Evolutionary conservation across 1,139 yeast genomes (phyloP), one percentile per base, ranked within the genome.

Genomic region (Saccharomyces hybrid): DNA sequence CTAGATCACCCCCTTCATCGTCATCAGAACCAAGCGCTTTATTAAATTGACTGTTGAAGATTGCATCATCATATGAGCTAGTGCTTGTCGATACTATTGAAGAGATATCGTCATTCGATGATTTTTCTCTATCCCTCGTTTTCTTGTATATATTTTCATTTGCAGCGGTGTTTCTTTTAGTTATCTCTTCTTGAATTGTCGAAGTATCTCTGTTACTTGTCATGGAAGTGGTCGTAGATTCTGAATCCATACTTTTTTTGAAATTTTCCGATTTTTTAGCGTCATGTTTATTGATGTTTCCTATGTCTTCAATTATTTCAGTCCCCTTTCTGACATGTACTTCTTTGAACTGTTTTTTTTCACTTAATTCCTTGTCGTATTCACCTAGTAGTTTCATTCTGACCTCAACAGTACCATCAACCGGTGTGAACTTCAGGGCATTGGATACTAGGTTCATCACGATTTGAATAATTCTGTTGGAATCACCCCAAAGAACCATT

Each of bases 371-470:
- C 60, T 78, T 76, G 63, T 87, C 95, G 65, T 86, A 86, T 65
- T 83, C 87, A 25, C 95, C 95, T 28, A 84, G 59, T n/a, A 86
- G 70, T 59, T 77, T 79, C 58, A 88, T 79, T 0, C 78, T 69
- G 1, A 90, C 93, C 29, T 79, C 78, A 14, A 93, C 95, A 14
- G 80, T 77, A 1, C 97, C 97, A 59, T 88, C 89, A 19, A 82
- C 84, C 0, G 96, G 96, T 0, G 97, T 90, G 64, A 91, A 91
- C 65, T 91, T 91, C 59, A 91, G 73, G 0, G 96, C 86, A 68
- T 89, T 91, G 13, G 95, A 86, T 2, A 90, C 90, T 55, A 91
- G 73, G 63, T 91, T 91, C 87, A 88, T 85, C 9, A 90, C 83
- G 52, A 91, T 83, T 70, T 91, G 98, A 54, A 87, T 82, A 49